Evolutionary conservation across 1,139 yeast species (phyloP), one percentile per base, ranked within the genome.

Genomic region (Candida pseudoviswanathii): DNA sequence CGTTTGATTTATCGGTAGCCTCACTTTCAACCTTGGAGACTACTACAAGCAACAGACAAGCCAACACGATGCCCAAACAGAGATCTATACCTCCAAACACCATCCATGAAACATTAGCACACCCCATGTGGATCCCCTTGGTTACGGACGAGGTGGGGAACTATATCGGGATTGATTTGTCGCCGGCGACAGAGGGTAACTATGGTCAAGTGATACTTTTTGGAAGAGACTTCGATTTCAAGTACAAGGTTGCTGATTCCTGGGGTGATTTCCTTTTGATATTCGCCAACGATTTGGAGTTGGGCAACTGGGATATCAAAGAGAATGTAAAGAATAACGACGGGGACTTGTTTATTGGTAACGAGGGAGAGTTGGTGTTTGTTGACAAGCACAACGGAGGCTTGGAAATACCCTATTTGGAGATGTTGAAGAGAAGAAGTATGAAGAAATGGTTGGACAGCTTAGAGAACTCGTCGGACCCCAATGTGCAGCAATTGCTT

Each of bases 101-200:
- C 6, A 74, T 91, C 31, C 89, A 87, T 61, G 75, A 79, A 2
- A 83, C 82, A 1, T 92, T 89, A 68, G 94, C 97, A 2, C 91
- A 90, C 65, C 84, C 90, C 5, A 83, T 81, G 62, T 92, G 98
- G 98, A 85, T 92, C 48, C 98, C 98, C 2, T 67, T 92, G 41
- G 81, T 90, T 22, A 89, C 96, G 9, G 98, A 92, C 64, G 84
- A 82, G 52, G 85, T 88, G 8, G 98, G 98, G 21, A 92, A 92
- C 68, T 90, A 90, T 62, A 84, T 92, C 47, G 98, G 92, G 44
- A 77, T 92, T 10, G 98, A 92, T 67, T 75, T 92, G 53, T 87
- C 94, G 2, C 97, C 97, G 1, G 96, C 89, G 3, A 74, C 82
- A 3, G 68, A 72, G 16, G 70, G 71, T 1, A 47, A 52, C 0